Base-by-base conservation (phyloP, 805 yeast species). In the Candida odintsovae region DNA sequence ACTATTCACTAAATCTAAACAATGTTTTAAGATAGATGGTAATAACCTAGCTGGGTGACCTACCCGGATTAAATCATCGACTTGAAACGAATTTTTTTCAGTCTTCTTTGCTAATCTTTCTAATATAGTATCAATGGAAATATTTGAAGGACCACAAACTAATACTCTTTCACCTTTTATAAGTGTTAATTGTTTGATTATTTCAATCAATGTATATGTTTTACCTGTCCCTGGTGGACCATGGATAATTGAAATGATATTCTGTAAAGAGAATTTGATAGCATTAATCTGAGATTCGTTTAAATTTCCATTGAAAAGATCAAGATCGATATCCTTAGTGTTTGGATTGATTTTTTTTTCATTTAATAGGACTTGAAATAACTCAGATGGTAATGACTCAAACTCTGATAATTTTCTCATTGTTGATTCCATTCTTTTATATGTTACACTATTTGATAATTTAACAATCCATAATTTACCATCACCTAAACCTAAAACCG, bases 1-100 rank as follows among this genome's bases (percentile, higher is more conserved):
- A 51, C 79, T 82, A 9, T 87, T 75, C 1, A 87, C 69, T 18
- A 86, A 67, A 54, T 90, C 97, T 21, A 90, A 65, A 0, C 96
- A 87, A 61, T 89, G 95, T 20, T 76, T 70, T 29, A 82, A 64
- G 46, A 81, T 83, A 0, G 73, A 57, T 1, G 76, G 75, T 16
- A 89, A 62, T 13, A 92, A 70, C 47, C 97, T 75, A 1, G 97
- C 96, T 0, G 98, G 98, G 63, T 94, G 97, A 0, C 98, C 99
- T 33, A 92, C 75, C 57, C 99, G 73, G 11, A 92, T 70, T n/a
- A 94, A 64, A 47, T 77, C 59, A 37, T 70, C 64, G 1, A 46
- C 47, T 5, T 52, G 46, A 3, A 53, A 18, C 18, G 35, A 23
- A 1, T 45, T 44, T 18, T 47, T 44, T 16, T 11, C 20, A 70